A percentile compares a stretch with the other conserved stretches of the same genome.
phyloP scores from a whole-genome alignment of 2,329 filamentous ascomycete genomes.

The Sporothrix pallida region DNA sequence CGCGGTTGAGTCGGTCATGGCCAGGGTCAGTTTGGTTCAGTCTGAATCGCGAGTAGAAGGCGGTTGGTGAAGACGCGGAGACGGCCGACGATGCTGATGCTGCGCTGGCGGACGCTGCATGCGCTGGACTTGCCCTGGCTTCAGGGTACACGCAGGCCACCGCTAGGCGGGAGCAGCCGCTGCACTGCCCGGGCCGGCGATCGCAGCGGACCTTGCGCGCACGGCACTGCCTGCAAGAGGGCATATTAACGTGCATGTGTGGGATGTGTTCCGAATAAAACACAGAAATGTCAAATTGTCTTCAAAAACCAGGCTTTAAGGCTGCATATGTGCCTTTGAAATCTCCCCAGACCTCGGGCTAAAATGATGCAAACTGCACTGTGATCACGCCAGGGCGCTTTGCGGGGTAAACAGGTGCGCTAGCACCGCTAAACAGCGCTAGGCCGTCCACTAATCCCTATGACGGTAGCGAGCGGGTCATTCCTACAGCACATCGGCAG shows the following conservation, averaged over 20 bases:
- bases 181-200: conserved; percentile 34
- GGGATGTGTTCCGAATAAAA: not conserved
- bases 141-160: conserved; percentile 9
- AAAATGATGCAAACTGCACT: conserved; percentile 24
- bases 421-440: conserved; percentile 3
- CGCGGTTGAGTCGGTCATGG: not conserved
- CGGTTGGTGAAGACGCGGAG: not conserved
- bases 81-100: not conserved
- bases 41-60: conserved; percentile 7
- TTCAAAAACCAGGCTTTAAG: no score
- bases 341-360: not conserved
- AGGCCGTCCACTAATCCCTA: not conserved
- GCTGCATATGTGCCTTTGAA: no score
- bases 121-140: not conserved
- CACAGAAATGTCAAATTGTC: no score
- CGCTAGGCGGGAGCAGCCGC: not conserved
- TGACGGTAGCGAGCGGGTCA: not conserved
- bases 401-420: not conserved
- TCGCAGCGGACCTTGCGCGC: conserved; percentile 41
- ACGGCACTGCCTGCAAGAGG: conserved; percentile 28
- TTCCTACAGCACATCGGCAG: not conserved
- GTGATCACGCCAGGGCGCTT: conserved; percentile 14
- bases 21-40: not conserved
- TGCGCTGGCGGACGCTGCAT: not conserved
- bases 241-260: not conserved